Base-by-base conservation (phyloP, 768 basidiomycete species). In the Phylloporus scabripes region DNA sequence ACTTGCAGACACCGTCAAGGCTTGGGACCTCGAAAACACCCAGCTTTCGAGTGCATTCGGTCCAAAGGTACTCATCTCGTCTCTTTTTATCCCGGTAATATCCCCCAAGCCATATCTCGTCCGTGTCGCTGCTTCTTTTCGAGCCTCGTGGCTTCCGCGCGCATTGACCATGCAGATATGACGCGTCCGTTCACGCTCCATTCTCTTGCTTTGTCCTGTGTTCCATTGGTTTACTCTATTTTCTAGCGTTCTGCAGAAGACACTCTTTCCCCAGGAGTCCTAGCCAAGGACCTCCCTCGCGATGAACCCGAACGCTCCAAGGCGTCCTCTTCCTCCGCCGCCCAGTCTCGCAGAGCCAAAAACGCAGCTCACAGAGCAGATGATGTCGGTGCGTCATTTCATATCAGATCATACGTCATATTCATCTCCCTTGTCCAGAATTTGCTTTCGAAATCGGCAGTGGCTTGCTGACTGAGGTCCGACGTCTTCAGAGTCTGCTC, bases 381-480 rank as follows among this genome's bases (percentile, higher is more conserved):
- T 64, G 89, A 93, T 62, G 87, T 91, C 57, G 87, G 89, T 88
- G 59, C 63, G 87, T 79, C 42, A 3, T 40, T 54, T 36, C 33
- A 38, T 26, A 50, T 48, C 54, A 42, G 51, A 54, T 59, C 52
- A 42, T 14, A 7, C n/a, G 14, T 14, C 14, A 18, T 18, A 1
- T 53, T 40, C 48, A 62, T 59, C 6, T 56, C 53, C 60, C 51
- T 47, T 55, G 57, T 61, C 63, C 71, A 88, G 95, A 96, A 73
- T 97, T 98, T 59, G 95, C 95, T 34, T 94, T 96, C 59, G 95
- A 98, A 73, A 98, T 98, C 49, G 94, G 95, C 7, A 93, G 90
- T 55, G 87, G 87, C 11, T 74, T 97, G 43, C 74, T 97, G 26
- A 87, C 87, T 7, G 95, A 98, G 71, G 92, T 97, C 40, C 77